Conservation (phyloP, 2,329 filamentous ascomycete species). For the Thelonectria blattea region DNA sequence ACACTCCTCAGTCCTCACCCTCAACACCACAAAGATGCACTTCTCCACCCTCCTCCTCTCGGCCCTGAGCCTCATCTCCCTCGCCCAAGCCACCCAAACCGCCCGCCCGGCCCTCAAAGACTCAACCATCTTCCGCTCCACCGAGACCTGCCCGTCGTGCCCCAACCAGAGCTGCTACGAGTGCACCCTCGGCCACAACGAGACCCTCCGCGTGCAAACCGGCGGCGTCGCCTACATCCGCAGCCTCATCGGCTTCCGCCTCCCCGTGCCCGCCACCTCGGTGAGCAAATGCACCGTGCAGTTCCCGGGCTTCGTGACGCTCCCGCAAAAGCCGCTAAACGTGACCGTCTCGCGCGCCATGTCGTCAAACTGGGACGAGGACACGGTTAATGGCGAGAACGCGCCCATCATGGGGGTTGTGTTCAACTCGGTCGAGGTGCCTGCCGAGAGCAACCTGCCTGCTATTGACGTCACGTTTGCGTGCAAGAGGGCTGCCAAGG, state of each 20-base stretch:
- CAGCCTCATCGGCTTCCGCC: slow-evolving; percentile 10
- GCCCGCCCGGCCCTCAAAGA: slow-evolving; percentile 9
- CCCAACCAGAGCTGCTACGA: slow-evolving; percentile 10
- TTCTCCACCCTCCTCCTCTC: not conserved
- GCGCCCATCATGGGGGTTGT: not conserved
- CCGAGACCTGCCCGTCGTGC: slow-evolving; percentile 1
- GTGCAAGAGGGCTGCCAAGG: slow-evolving; percentile 2
- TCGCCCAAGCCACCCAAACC: slow-evolving; percentile 1
- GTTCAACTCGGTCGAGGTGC: slow-evolving; percentile 12
- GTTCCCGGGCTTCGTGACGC: slow-evolving; percentile 3
- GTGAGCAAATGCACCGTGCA: slow-evolving; percentile 15
- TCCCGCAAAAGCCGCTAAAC: not conserved
- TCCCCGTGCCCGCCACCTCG: not conserved
- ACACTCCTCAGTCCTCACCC: not conserved
- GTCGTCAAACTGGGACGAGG: slow-evolving; percentile 13
- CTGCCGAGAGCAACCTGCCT: slow-evolving; percentile 1
- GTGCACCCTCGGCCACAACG: slow-evolving; percentile 15
- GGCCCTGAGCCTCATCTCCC: not conserved
- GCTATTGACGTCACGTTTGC: slow-evolving; percentile 12
- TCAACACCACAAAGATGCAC: not conserved
- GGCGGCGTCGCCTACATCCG: slow-evolving; percentile 9
- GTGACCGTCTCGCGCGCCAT: slow-evolving; percentile 4
- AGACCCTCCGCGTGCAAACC: slow-evolving; percentile 9
- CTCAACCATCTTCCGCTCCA: slow-evolving; percentile 16
- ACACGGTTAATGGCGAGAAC: slow-evolving; percentile 9